Evolutionary conservation across 2,329 filamentous ascomycete species (phyloP), one percentile per base, ranked within the genome.

Genomic region (Microdochium paspali): DNA sequence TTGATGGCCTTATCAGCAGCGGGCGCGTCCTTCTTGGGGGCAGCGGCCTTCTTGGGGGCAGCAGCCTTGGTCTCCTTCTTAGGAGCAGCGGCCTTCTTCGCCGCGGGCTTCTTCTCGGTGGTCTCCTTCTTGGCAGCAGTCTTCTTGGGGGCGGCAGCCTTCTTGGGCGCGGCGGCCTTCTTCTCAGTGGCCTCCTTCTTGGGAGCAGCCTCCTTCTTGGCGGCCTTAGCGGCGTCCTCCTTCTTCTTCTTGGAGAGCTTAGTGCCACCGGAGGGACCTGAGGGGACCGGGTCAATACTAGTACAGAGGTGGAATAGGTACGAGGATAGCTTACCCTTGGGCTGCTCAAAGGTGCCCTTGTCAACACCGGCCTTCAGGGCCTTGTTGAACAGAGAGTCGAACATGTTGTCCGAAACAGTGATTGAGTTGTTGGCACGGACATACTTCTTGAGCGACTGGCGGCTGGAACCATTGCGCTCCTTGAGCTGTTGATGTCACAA

Each of bases 161-260:
- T 70, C 62, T 72, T 64, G 51, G 72, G 66, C 74, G 88, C 87
- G 80, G 90, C 90, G 50, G 84, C 84, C 54, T 94, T 83, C 84
- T 94, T 94, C 70, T 90, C 40, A 18, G n/a, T 54, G 26, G 67
- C 53, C 69, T 75, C 77, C 66, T 76, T 77, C 55, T 70, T 52
- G 70, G 90, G 42, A 18, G 42, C 55, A 30, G 68, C 54, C 69
- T 76, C 77, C 67, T 77, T 78, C 56, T 71, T 53, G 62, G 21
- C 58, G 44, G 68, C 60, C 58, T 68, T 69, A 48, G 64, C 60
- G 46, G 65, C 63, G 23, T 66, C 55, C 51, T 70, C 65, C 65
- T 74, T 68, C 53, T 73, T 67, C 75, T 89, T 90, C 82, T 91
- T 91, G 50, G 85, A 85, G 51, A 95, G 84, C 84, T 95, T 95